Evolutionary conservation across 208 protist species (phyloP), one percentile per base, ranked within the genome.

Genomic region (Wallacemonas sp.): DNA sequence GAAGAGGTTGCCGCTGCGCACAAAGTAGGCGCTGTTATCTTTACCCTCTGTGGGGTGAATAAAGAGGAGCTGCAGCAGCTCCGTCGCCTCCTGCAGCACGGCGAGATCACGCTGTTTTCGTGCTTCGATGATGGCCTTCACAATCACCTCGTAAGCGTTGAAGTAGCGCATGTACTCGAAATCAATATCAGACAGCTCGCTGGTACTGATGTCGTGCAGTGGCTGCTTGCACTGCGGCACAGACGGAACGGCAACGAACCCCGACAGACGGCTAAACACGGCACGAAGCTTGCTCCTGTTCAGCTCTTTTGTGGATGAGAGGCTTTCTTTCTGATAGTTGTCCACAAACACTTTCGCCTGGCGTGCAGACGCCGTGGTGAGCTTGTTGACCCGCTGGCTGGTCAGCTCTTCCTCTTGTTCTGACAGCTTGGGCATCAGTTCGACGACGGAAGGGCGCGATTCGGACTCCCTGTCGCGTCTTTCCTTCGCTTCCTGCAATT

Each of bases 141-240:
- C 62, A 26, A 92, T 58, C 2, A 61, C 65, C 21, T 91, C 85
- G 64, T 83, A 92, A 5, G 55, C 52, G 54, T 92, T 91, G 68
- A 86, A 94, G 65, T 94, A 92, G 8, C 89, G 85, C 57, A 91
- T 33, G 45, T 78, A 94, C 65, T 94, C 85, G 64, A 86, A 76
- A 63, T 94, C 89, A 30, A 76, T 53, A n/a, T 85, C 75, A 0
- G 61, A 61, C 26, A 91, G 61, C 45, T 79, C 52, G 0, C 48
- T 4, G n/a, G 73, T 34, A 26, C 57, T 65, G n/a, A 92, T 63
- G 26, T 94, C 89, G 46, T 78, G 76, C 39, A 92, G 74, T n/a
- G 76, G 57, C 37, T 85, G 85, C 45, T 79, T 79, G 65, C 75
- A 89, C 59, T 86, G 80, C 36, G 60, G 63, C 36, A 83, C 24